Base-by-base conservation (phyloP, 2,329 filamentous ascomycete genomes). In the Colletotrichum lentis region DNA sequence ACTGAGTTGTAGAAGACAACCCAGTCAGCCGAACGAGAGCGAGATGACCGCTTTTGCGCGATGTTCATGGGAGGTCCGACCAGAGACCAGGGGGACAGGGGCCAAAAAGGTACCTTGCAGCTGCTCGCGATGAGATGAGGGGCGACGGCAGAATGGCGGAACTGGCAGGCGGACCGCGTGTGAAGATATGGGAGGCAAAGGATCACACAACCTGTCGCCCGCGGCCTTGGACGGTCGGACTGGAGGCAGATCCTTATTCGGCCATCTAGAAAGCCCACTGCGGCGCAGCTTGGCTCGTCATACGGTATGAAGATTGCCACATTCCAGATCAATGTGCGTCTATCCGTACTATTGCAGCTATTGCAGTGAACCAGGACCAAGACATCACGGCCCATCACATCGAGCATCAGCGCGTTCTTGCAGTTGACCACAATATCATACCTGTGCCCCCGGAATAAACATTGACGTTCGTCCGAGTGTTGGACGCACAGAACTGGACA, bases 91-190 rank as follows among this genome's bases (percentile, higher is more conserved):
- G 35, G 35, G 3, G 39, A 14, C 16, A 41, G 35, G 20, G 35
- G 35, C 8, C n/a, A 20, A 11, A 39, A n/a, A 20, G 52, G 31
- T 35, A 35, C 31, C 16, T 24, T 6, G 47, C n/a, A 16, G 31
- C 41, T 27, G 24, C 37, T 37, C 22, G 56, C 44, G 47, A 49
- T 27, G 39, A 55, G 44, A 41, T 35, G 50, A 10, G 2, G 27
- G 27, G 27, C 2, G 62, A 55, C 50, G 49, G 65, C 41, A 47
- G 62, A 65, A 50, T 64, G 50, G 47, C 66, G 55, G 56, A 50
- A 57, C 56, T 62, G 64, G 55, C 62, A 65, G 39, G 49, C 47
- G 60, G 65, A 49, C 58, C 31, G 61, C 54, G 54, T 62, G 61
- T 55, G 55, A 64, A 65, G 49, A 31, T 31, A 10, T 8, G 50